A percentile compares a stretch with the other conserved stretches of the same genome.
Evolutionary conservation across 208 protist species (phyloP).

Genomic region (Porcisia hertigi): DNA sequence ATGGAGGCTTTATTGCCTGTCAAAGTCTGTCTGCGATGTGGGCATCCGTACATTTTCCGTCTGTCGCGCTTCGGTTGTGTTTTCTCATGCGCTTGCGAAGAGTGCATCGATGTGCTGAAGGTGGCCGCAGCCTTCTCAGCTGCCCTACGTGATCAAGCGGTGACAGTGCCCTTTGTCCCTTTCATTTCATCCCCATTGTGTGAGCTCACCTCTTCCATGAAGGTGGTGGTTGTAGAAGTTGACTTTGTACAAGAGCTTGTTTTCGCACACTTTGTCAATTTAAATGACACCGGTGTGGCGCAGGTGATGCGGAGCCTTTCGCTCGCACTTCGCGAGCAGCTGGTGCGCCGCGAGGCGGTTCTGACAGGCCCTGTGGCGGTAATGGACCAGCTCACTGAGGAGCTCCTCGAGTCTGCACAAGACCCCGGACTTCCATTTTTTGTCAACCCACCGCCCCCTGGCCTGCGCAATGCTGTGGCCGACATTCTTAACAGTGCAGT

Average conservation of each 20-base stretch:
- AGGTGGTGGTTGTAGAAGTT: conserved; percentile 50
- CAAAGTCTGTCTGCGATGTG: conserved; percentile 43
- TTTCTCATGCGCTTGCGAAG: conserved; percentile 52
- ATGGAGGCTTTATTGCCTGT: conserved; percentile 65
- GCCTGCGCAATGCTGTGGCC: conserved; percentile 3
- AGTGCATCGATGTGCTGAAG: conserved; percentile 49
- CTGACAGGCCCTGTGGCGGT: conserved; percentile 26
- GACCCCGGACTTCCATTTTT: conserved; percentile 24
- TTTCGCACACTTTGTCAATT: conserved; percentile 31
- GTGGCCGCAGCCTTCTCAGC: conserved; percentile 37
- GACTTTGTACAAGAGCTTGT: conserved; percentile 28
- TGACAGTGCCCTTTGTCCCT: conserved; percentile 34
- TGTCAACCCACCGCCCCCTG: conserved; percentile 21
- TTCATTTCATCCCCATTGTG: conserved; percentile 38
- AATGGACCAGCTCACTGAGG: conserved; percentile 25
- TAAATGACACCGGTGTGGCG: conserved; percentile 12
- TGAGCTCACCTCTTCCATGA: conserved; percentile 34
- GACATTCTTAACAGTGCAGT: neutral
- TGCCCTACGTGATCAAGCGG: conserved; percentile 15
- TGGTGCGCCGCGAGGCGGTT: neutral
- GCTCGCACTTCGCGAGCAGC: conserved; percentile 20
- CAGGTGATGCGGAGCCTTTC: conserved; percentile 22
- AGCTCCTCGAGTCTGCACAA: conserved; percentile 29
- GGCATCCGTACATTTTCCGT: conserved; percentile 40
- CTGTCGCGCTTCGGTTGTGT: conserved; percentile 75